Conservation (phyloP, 2,329 filamentous ascomycete species). For the Phialemonium atrogriseum region DNA sequence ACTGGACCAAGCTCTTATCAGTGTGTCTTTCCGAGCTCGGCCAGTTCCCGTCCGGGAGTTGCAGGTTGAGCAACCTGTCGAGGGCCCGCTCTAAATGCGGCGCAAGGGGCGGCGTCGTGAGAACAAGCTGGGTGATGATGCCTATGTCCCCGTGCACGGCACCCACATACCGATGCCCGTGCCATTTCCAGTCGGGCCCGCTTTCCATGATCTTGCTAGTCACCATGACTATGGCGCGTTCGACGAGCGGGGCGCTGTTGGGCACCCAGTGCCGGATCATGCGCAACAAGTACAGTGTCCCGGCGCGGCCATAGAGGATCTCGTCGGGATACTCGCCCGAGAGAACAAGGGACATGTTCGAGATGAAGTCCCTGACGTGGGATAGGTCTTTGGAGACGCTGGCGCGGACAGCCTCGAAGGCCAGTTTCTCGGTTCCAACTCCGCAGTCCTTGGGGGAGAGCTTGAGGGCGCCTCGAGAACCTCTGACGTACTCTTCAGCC, state of each 20-base stretch:
- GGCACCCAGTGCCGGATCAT: constrained; percentile 51
- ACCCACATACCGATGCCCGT: constrained; percentile 54
- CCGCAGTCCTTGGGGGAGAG: constrained; percentile 39
- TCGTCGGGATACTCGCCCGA: constrained; percentile 44
- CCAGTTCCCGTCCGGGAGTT: constrained; percentile 33
- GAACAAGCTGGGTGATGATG: constrained; percentile 61
- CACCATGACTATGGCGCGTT: constrained; percentile 47
- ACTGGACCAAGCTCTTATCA: constrained; percentile 37
- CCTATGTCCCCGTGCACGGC: constrained; percentile 61
- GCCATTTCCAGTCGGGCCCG: constrained; percentile 52
- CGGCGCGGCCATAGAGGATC: constrained; percentile 58
- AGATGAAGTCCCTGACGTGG: constrained; percentile 31
- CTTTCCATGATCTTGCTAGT: constrained; percentile 50
- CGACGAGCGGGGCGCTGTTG: constrained; percentile 36
- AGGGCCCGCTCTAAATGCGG: constrained; percentile 44
- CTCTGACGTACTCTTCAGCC: constrained; percentile 38
- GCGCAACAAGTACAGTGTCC: constrained; percentile 59
- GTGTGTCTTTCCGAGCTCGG: constrained; percentile 10
- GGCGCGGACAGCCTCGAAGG: constrained; percentile 35
- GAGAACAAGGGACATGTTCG: constrained; percentile 26
- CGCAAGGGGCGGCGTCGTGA: constrained; percentile 47
- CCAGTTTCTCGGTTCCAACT: constrained; percentile 39
- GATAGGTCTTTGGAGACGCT: constrained; percentile 29
- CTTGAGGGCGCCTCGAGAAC: constrained; percentile 21
- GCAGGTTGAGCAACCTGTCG: constrained; percentile 46